Percentiles rank a stretch among this genome's conserved stretches.
Evolutionary conservation across 139 green algal genomes (phyloP).

Genomic region (Micractinium conductrix): DNA sequence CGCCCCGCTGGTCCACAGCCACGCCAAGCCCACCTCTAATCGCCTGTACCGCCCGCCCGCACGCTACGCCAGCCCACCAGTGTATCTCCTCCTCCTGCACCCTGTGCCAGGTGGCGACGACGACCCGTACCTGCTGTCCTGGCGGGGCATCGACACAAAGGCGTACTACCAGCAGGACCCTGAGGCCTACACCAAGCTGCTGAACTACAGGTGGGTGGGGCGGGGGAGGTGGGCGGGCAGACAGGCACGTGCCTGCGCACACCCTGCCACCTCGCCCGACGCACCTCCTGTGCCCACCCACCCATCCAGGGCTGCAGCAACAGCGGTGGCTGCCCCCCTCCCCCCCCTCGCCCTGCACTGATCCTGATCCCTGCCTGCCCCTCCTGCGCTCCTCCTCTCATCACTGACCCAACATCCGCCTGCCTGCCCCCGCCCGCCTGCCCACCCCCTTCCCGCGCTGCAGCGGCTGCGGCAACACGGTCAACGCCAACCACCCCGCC

Average conservation of each 20-base stretch:
- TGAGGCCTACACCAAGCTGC: constrained; percentile 65
- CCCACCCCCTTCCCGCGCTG: neutral
- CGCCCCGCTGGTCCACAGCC: too few relatives aligned
- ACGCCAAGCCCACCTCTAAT: too few relatives aligned
- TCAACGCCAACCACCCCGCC: constrained; percentile 89
- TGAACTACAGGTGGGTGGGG: constrained; percentile 75
- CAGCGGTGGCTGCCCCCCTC: too few relatives aligned
- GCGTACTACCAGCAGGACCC: constrained; percentile 88
- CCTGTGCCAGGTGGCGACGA: constrained; percentile 74
- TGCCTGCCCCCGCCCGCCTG: too few relatives aligned
- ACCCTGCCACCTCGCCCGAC: too few relatives aligned
- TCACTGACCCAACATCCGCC: too few relatives aligned
- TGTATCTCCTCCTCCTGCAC: too few relatives aligned
- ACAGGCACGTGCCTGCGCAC: too few relatives aligned
- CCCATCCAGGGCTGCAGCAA: too few relatives aligned
- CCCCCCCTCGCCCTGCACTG: neutral
- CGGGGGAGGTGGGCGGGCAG: neutral
- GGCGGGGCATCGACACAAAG: constrained; percentile 82
- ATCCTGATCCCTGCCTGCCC: neutral
- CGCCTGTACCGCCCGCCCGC: too few relatives aligned
- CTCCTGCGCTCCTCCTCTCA: neutral
- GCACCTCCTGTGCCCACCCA: too few relatives aligned
- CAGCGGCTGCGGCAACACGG: constrained; percentile 89
- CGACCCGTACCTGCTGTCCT: constrained; percentile 78
- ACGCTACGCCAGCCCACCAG: too few relatives aligned